These are phyloP conservation scores for Solanum sparsipilum DNA, from an alignment of 257 asterid species.

Conservation along the genomic window DNA sequence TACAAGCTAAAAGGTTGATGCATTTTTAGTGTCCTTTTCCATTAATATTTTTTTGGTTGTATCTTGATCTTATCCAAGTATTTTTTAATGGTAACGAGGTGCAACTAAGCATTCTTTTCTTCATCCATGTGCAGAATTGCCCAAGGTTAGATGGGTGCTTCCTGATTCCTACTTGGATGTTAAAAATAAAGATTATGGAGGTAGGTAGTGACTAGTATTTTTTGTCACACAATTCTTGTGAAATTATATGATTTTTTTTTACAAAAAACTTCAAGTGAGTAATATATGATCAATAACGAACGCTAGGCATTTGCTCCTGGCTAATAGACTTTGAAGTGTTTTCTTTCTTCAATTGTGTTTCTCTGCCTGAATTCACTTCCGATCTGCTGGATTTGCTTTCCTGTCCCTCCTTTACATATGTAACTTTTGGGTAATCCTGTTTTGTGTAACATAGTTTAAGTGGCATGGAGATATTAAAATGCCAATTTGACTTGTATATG, in stretches of 20 bases:
- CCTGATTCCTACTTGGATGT: conserved; percentile 97
- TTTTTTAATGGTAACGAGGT: background rate
- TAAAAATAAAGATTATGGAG: conserved; percentile 86
- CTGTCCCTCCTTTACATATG: background rate
- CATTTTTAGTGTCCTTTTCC: background rate
- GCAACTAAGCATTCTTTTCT: background rate
- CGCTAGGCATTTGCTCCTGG: background rate
- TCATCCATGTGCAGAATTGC: conserved; percentile 44
- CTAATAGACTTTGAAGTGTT: background rate
- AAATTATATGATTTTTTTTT: background rate
- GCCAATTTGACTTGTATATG: background rate
- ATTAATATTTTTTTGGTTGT: background rate
- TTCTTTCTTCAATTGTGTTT: background rate
- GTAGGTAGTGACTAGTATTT: conserved; percentile 20
- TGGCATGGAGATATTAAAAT: background rate
- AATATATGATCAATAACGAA: background rate
- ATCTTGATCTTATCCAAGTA: background rate
- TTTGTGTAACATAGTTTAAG: background rate
- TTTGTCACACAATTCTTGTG: background rate
- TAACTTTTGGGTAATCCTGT: background rate
- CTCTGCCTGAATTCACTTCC: background rate
- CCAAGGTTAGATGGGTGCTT: conserved; percentile 84
- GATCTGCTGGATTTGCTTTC: background rate
- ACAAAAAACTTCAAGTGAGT: background rate
- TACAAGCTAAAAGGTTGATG: conserved; percentile 65